These are phyloP conservation scores for Fusarium sp. DNA, from an alignment of 2,329 filamentous ascomycete species.

Conservation along the genomic window DNA sequence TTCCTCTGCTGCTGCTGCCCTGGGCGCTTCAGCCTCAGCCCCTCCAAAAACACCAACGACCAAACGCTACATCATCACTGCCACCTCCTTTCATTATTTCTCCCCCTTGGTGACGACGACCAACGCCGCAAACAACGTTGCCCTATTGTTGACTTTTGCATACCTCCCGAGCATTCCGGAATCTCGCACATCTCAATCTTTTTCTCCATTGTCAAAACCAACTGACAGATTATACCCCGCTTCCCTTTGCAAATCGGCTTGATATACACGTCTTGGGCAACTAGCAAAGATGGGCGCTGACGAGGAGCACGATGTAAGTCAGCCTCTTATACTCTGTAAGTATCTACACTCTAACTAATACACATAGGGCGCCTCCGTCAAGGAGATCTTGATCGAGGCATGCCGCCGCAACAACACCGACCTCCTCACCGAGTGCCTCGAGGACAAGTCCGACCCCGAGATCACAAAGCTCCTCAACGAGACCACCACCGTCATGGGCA, in stretches of 20 bases:
- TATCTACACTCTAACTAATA: neutral
- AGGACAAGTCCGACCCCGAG: constrained; percentile 69
- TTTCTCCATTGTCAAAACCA: constrained; percentile 5
- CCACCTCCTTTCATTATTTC: constrained; percentile 21
- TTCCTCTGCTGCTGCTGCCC: neutral
- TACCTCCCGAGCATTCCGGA: neutral
- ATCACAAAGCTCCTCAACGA: constrained; percentile 85
- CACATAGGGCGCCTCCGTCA: constrained; percentile 80
- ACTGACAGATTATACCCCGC: constrained; percentile 25
- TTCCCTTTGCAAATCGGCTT: constrained; percentile 11
- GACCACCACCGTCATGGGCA: constrained; percentile 86
- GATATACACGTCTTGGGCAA: constrained; percentile 3
- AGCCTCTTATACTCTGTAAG: neutral
- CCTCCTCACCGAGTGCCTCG: constrained; percentile 81
- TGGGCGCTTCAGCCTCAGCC: constrained; percentile 27
- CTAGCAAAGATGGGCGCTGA: constrained; percentile 40
- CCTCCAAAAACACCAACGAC: constrained; percentile 32
- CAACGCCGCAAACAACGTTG: neutral
- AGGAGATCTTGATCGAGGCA: constrained; percentile 90
- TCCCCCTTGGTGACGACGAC: neutral
- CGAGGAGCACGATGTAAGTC: constrained; percentile 52
- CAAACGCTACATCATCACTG: constrained; percentile 20
- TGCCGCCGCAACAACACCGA: constrained; percentile 93
- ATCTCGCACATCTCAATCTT: neutral
- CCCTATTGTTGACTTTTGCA: neutral